Base-by-base conservation (phyloP, 352 stramenopile species). In the Pythium myriotylum region DNA sequence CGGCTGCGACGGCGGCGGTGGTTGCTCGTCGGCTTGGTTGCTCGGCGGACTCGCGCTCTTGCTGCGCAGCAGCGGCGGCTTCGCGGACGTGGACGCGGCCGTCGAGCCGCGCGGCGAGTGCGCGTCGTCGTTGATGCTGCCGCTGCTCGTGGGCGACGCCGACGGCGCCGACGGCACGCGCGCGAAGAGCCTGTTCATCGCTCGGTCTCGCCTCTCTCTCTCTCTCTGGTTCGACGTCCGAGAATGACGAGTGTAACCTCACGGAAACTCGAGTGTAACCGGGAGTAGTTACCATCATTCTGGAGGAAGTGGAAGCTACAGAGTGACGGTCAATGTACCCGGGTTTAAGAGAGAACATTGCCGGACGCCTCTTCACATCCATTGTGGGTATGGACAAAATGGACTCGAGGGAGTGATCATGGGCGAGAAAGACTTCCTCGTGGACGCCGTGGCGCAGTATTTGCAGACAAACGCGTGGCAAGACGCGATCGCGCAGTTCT, bases 361-460 rank as follows among this genome's bases (percentile, higher is more conserved):
- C 7, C 13, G 13, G n/a, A 43, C 5, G 45, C 12, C 22, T 51
- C 22, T 22, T 23, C 35, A 37, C 45, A 51, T 37, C 45, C 20
- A 4, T 16, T 27, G 12, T 12, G 24, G 26, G 5, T 35, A 35
- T 10, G 29, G 29, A 24, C 42, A 13, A 19, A 27, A 51, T 51
- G 43, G n/a, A 19, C 4, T 13, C 43, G 22, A 19, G 22, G 22
- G 17, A 2, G 14, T 4, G 20, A 43, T 16, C 5, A 75, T 79
- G 71, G 61, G 60, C 29, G 70, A 81, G n/a, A 89, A 86, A 42
- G 77, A 81, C 16, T 93, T 93, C 59, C 62, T 93, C 33, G 65
- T 93, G 45, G 84, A 91, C 54, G 84, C 81, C 0, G 75, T 90
- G 29, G 77, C 74, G 51, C 74, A 93, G 64, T 93, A 89, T 54